Percentiles rank a stretch among this genome's conserved stretches.
These are phyloP conservation scores for Candida berthetii DNA, from an alignment of 805 yeast species.

Conservation along the genomic window DNA sequence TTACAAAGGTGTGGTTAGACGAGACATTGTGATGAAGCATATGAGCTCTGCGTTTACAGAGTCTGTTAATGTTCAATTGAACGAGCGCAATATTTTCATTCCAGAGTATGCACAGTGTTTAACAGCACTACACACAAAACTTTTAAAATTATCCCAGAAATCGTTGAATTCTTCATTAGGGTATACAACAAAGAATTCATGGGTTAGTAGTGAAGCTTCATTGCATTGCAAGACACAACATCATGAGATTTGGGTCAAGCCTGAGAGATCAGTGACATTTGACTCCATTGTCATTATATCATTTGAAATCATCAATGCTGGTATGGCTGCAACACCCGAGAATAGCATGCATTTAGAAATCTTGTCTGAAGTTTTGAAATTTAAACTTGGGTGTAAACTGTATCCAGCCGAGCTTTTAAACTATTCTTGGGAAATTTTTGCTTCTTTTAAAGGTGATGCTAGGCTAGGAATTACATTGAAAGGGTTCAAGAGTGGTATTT, in stretches of 20 bases:
- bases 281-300: conserved; percentile 33
- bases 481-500: conserved; percentile 43
- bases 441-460: conserved; percentile 49
- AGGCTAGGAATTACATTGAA: conserved; percentile 45
- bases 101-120: conserved; percentile 26
- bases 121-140: conserved; percentile 12
- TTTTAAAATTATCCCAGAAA: conserved; percentile 17
- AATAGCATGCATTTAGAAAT: conserved; percentile 47
- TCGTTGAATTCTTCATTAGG: conserved; percentile 26
- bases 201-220: conserved; percentile 25
- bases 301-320: conserved; percentile 34
- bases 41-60: no score
- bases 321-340: conserved; percentile 25
- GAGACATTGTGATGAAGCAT: background rate
- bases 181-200: conserved; percentile 24
- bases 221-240: conserved; percentile 26
- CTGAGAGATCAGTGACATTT: conserved; percentile 23
- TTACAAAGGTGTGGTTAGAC: conserved; percentile 10
- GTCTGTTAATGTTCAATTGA: conserved; percentile 1
- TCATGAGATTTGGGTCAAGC: conserved; percentile 48
- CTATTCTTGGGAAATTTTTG: conserved; percentile 48
- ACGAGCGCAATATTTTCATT: conserved; percentile 27
- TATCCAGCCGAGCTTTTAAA: conserved; percentile 53
- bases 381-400: conserved; percentile 30
- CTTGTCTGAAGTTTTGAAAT: conserved; percentile 40